Percentiles rank a stretch among this genome's conserved stretches.
Evolutionary conservation across 306 rosid species (phyloP).

Genomic region (Sicyos edulis): DNA sequence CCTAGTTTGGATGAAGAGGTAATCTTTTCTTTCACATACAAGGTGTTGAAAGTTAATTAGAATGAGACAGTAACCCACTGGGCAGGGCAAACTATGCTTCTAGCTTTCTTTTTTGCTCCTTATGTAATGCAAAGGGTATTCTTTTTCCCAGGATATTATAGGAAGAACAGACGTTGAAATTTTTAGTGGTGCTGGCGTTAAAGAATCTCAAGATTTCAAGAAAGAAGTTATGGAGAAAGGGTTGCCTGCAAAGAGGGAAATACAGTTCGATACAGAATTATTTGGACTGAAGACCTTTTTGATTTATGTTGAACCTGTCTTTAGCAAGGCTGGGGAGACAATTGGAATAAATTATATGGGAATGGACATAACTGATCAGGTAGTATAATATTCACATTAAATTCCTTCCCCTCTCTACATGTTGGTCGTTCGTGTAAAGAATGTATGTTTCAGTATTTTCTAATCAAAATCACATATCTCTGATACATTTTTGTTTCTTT

Average conservation of each 20-base stretch:
- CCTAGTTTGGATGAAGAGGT: constrained; percentile 95
- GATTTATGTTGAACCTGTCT: constrained; percentile 87
- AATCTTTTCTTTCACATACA: constrained; percentile 36
- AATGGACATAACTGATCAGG: constrained; percentile 97
- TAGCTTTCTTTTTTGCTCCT: constrained; percentile 13
- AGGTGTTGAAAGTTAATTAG: constrained; percentile 23
- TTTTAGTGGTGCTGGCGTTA: constrained; percentile 77
- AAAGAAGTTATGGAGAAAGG: constrained; percentile 88
- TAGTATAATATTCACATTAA: constrained; percentile 16
- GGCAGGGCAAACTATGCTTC: background rate
- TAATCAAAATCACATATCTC: background rate
- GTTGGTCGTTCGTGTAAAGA: background rate
- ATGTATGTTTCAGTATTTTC: background rate
- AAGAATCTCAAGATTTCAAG: constrained; percentile 82
- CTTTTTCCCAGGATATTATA: constrained; percentile 59
- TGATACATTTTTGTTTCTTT: constrained; percentile 12
- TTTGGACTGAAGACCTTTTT: constrained; percentile 81
- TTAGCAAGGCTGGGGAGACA: constrained; percentile 82
- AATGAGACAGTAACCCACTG: background rate
- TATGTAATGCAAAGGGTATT: constrained; percentile 19
- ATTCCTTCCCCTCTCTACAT: background rate
- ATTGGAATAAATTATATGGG: constrained; percentile 94
- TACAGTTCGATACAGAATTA: constrained; percentile 76
- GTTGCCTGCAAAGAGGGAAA: constrained; percentile 80
- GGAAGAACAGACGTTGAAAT: constrained; percentile 95